Evolutionary conservation across 2,329 filamentous ascomycete species (phyloP).

Genomic region (Penicillium sp.): DNA sequence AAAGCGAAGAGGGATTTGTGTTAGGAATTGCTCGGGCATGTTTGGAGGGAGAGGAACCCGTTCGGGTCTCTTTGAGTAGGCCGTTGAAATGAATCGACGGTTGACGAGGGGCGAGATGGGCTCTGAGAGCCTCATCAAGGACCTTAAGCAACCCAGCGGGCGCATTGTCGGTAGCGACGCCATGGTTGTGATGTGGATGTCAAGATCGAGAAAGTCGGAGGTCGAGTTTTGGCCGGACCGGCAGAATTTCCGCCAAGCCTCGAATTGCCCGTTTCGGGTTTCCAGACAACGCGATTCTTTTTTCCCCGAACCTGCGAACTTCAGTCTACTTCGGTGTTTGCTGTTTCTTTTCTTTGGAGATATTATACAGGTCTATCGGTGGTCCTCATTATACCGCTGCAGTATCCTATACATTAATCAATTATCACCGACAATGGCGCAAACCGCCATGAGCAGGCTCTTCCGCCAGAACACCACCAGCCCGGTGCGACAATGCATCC

Average conservation of each 20-base stretch:
- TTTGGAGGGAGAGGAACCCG: conserved; percentile 41
- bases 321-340: conserved; percentile 6
- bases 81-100: conserved; percentile 50
- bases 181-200: conserved; percentile 52
- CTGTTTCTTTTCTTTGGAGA: neutral
- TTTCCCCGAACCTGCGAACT: conserved; percentile 21
- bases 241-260: conserved; percentile 41
- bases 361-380: neutral
- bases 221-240: conserved; percentile 32
- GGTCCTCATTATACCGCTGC: neutral
- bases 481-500: conserved; percentile 32
- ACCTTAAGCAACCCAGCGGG: conserved; percentile 68
- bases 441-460: conserved; percentile 37
- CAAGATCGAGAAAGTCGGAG: conserved; percentile 19
- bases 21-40: conserved; percentile 42
- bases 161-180: conserved; percentile 57
- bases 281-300: conserved; percentile 21
- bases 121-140: conserved; percentile 53
- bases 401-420: neutral
- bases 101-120: conserved; percentile 50
- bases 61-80: conserved; percentile 44
- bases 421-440: conserved; percentile 36
- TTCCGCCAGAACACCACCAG: conserved; percentile 35
- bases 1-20: conserved; percentile 41
- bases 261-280: conserved; percentile 21